Base-by-base conservation (phyloP, 1,284 basidiomycete genomes). In the Exsudoporus floridanus region DNA sequence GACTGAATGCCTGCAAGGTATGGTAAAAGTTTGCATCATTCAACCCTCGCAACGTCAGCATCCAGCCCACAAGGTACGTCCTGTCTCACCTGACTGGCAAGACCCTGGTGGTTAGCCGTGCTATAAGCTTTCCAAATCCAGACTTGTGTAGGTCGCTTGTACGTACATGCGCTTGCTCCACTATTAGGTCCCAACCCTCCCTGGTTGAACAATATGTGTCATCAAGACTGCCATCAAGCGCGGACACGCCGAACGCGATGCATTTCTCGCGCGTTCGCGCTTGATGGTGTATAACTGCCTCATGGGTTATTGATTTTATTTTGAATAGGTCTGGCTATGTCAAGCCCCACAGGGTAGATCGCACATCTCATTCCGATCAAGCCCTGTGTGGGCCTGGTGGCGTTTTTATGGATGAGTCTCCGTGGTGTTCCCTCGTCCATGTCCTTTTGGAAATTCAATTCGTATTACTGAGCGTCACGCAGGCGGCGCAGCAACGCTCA, bases 351-450 rank as follows among this genome's bases (percentile, higher is more conserved):
- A 55, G 28, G 23, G 49, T 43, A 43, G 50, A 66, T 64, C 59
- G 41, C 52, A 61, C 50, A 50, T 62, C 62, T 64, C 10, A 39
- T 57, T 62, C 59, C 59, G 56, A 64, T 64, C 62, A 60, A 37
- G 19, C 14, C 46, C 40, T 61, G 52, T 40, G 44, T 59, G 49
- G 43, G 40, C 58, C 30, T 61, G 53, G 53, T 65, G 61, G 58
- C 60, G 58, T 44, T 41, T 34, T 49, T 39, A 23, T 35, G 31
- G 48, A 50, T 36, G 39, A 35, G 50, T 53, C 59, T 64, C 63
- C 61, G 63, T 64, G 65, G 61, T 40, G 50, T 63, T 65, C 50
- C 45, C 53, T 65, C 59, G 50, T 53, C 53, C 61, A 33, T 52
- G 51, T n/a, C 37, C 41, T 45, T 51, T 66, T 67, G 34, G 61